Conservation (phyloP, 2,329 filamentous ascomycete species). For the Aspergillus sp. region DNA sequence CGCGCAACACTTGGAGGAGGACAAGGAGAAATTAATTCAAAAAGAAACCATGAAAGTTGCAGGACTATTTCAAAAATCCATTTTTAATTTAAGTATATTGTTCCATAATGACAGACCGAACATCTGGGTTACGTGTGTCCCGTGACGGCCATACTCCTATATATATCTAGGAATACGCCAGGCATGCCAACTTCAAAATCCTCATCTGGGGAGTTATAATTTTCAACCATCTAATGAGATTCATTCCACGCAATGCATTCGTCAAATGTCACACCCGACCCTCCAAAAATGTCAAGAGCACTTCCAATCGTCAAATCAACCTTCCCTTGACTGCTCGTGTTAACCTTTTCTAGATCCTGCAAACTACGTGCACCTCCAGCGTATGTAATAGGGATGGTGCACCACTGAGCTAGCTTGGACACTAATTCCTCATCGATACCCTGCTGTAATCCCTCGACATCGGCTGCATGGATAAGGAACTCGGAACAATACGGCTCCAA, state of each 20-base stretch:
- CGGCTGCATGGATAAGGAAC: slow-evolving; percentile 94
- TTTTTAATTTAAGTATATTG: too few species aligned
- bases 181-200: background rate
- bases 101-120: too few species aligned
- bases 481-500: slow-evolving; percentile 93
- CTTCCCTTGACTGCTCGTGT: slow-evolving; percentile 72
- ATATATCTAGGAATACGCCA: too few species aligned
- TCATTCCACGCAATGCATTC: slow-evolving; percentile 89
- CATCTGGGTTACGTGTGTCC: too few species aligned
- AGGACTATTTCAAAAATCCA: too few species aligned
- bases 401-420: slow-evolving; percentile 75
- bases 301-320: slow-evolving; percentile 96
- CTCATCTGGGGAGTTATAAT: too few species aligned
- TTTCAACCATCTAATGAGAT: slow-evolving; percentile 26
- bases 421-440: slow-evolving; percentile 90
- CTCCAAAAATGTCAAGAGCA: slow-evolving; percentile 93
- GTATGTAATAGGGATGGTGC: slow-evolving; percentile 89
- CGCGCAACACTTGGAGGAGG: background rate
- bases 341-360: slow-evolving; percentile 79
- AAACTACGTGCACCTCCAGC: slow-evolving; percentile 87
- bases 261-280: slow-evolving; percentile 78
- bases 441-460: slow-evolving; percentile 89
- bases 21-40: background rate
- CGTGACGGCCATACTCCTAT: too few species aligned
- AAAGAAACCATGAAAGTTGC: background rate